Conservation (phyloP, 2,329 filamentous ascomycete species). For the Colletotrichum sp. region DNA sequence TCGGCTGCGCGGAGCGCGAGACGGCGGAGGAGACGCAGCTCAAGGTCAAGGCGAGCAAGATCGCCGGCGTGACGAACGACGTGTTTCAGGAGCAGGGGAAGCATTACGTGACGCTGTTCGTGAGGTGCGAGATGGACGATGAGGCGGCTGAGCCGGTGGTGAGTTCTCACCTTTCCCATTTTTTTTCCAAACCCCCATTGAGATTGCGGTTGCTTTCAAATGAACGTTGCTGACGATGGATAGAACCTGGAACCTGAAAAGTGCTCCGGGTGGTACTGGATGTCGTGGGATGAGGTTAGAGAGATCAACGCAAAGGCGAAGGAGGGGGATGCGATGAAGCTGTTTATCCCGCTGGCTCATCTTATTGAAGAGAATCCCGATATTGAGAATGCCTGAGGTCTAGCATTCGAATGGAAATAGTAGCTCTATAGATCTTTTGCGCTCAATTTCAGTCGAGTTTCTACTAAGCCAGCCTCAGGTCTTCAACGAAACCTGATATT, state of each 20-base stretch:
- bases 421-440: neutral
- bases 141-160: constrained; percentile 58
- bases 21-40: constrained; percentile 74
- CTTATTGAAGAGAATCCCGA: constrained; percentile 30
- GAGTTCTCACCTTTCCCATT: neutral
- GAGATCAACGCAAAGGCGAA: neutral
- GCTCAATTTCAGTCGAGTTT: neutral
- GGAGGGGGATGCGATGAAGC: constrained; percentile 15
- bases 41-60: constrained; percentile 52
- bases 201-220: too few species aligned
- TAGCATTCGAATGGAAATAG: neutral
- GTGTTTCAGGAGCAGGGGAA: constrained; percentile 64
- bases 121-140: constrained; percentile 57
- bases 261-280: constrained; percentile 57
- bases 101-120: constrained; percentile 79
- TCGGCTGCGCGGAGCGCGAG: constrained; percentile 70
- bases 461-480: neutral
- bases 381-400: neutral
- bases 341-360: constrained; percentile 38
- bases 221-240: constrained; percentile 22
- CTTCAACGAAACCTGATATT: neutral
- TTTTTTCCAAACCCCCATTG: too few species aligned
- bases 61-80: constrained; percentile 71
- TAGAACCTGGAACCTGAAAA: constrained; percentile 52
- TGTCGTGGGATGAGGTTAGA: constrained; percentile 47